phyloP scores from a whole-genome alignment of 2,329 filamentous ascomycete genomes.

The Aspergillus fumigatus region DNA sequence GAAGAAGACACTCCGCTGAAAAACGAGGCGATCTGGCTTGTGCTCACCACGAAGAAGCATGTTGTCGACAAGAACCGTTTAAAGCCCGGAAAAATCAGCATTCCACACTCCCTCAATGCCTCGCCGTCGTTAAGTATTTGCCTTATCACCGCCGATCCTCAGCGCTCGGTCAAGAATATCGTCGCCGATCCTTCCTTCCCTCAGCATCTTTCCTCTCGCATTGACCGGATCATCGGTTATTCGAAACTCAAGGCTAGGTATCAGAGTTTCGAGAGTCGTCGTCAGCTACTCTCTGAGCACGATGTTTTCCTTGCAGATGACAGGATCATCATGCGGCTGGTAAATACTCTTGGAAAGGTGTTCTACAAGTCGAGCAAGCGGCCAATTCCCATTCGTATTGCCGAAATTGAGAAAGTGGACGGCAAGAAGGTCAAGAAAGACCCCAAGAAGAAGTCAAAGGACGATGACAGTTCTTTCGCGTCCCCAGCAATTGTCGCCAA shows the following conservation, averaged over 20 bases:
- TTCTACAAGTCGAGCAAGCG: constrained; percentile 89
- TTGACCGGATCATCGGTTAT: constrained; percentile 74
- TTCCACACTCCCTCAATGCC: constrained; percentile 72
- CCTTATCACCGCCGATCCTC: constrained; percentile 76
- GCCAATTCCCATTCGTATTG: constrained; percentile 75
- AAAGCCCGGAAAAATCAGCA: constrained; percentile 75
- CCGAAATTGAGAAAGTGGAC: constrained; percentile 58
- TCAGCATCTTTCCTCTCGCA: constrained; percentile 58
- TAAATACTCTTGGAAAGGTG: constrained; percentile 77
- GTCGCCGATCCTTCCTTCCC: constrained; percentile 71
- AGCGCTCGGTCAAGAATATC: constrained; percentile 86
- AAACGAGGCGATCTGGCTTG: constrained; percentile 56
- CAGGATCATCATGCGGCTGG: constrained; percentile 68
- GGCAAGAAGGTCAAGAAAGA: constrained; percentile 57
- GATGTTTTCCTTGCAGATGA: constrained; percentile 94
- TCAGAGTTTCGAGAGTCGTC: constrained; percentile 79
- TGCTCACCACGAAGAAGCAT: constrained; percentile 62
- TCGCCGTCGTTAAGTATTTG: constrained; percentile 68
- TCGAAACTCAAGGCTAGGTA: constrained; percentile 85
- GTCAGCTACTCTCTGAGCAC: constrained; percentile 79
- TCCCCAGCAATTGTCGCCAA: constrained; percentile 64
- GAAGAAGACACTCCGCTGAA: constrained; percentile 41
- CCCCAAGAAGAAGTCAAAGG: constrained; percentile 42
- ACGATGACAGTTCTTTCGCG: constrained; percentile 47
- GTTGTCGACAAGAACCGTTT: constrained; percentile 69